A percentile compares a stretch with the other conserved stretches of the same genome.
Evolutionary conservation across 192 early-diverging fungal genomes (phyloP).

Genomic region (Tieghemiomyces parasiticus): DNA sequence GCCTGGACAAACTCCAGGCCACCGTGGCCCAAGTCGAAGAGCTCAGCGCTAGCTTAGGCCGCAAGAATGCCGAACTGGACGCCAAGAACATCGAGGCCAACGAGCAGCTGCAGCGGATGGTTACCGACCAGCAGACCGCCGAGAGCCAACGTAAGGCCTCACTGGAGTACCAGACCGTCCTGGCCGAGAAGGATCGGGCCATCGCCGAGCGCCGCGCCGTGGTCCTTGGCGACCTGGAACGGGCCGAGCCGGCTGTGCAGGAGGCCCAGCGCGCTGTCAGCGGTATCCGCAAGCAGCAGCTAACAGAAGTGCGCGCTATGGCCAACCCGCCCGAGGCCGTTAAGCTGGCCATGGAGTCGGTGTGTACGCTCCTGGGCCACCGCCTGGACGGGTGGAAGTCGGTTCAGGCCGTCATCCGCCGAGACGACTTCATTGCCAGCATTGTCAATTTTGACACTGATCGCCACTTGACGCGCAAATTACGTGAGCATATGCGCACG

Average conservation of each 20-base stretch:
- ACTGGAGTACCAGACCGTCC: slow-evolving; percentile 53
- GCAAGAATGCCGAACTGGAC: slow-evolving; percentile 74
- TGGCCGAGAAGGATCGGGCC: slow-evolving; percentile 51
- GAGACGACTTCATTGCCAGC: slow-evolving; percentile 93
- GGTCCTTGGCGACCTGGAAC: slow-evolving; percentile 81
- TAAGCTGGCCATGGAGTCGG: slow-evolving; percentile 93
- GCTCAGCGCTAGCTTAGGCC: slow-evolving; percentile 68
- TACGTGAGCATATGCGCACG: slow-evolving; percentile 68
- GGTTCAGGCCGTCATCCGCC: slow-evolving; percentile 75
- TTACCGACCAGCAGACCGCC: slow-evolving; percentile 86
- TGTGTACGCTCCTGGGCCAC: slow-evolving; percentile 86
- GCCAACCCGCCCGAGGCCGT: slow-evolving; percentile 91
- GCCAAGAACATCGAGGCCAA: slow-evolving; percentile 81
- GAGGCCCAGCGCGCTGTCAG: slow-evolving; percentile 91
- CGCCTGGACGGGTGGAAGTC: slow-evolving; percentile 80
- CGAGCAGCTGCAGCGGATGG: slow-evolving; percentile 91
- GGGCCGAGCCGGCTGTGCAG: slow-evolving; percentile 89
- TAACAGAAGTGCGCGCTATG: slow-evolving; percentile 95
- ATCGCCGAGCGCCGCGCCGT: slow-evolving; percentile 65
- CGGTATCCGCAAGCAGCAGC: slow-evolving; percentile 91
- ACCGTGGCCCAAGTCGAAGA: slow-evolving; percentile 94
- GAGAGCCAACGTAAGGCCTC: slow-evolving; percentile 78
- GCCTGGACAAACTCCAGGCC: slow-evolving; percentile 87
- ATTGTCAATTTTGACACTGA: slow-evolving; percentile 96
- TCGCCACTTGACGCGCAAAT: slow-evolving; percentile 46